Base-by-base conservation (phyloP, 305 asterid genomes). In the Fraxinus sp. region DNA sequence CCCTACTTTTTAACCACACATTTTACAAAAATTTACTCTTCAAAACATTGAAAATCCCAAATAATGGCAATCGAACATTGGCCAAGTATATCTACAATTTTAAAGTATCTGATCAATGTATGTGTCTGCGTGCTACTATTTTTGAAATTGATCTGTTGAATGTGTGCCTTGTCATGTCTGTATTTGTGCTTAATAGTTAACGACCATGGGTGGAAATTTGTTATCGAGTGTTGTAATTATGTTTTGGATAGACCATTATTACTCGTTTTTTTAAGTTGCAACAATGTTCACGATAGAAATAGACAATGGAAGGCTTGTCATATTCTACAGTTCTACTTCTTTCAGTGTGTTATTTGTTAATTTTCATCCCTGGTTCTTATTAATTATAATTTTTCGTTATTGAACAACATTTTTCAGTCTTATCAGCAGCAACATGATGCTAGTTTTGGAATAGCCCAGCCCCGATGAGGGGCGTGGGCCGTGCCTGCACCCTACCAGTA, bases 401-500 rank as follows among this genome's bases (percentile, higher is more conserved):
- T 71, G 43, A 32, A 32, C 2, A 2, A 78, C 13, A 79, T 70
- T 81, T 89, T 89, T 84, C 92, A 97, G 98, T 90, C 98, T 92
- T 98, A 92, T 85, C 98, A 90, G 83, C 93, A 89, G 85, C 98
- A 91, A 85, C 90, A 89, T 84, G 99, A 95, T 86, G 89, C 90
- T 68, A 91, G 90, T 88, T 97, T 91, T 88, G 98, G 98, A 88
- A 80, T 97, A 90, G 99, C 99, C 98, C 98, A 97, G 98, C 98
- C 99, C 98, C 98, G 97, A 16, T 97, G 86, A 97, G 99, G 98
- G 98, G 99, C 93, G 3, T 86, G 95, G 98, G 98, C 95, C 87
- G 82, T 91, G 98, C 98, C 99, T 97, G 98, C 97, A 89, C 95
- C 97, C 96, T 85, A 89, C 91, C 90, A 81, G 79, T 71, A 66